Percentiles rank a stretch among this genome's conserved stretches.
These are phyloP conservation scores for Catharanthus roseus DNA, from an alignment of 257 asterid species.

Conservation along the genomic window DNA sequence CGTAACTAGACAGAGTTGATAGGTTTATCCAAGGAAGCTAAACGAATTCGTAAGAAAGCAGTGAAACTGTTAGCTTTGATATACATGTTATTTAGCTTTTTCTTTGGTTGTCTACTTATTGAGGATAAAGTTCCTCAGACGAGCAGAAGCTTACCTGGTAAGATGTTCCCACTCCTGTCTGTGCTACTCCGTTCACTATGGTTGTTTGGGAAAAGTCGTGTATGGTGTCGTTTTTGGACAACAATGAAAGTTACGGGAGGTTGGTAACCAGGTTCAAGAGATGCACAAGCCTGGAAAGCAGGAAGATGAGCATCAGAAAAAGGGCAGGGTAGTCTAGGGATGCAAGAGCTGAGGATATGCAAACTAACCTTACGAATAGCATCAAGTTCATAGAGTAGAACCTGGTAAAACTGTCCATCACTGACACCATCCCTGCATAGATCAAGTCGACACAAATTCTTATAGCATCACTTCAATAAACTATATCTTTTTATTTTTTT, in stretches of 20 bases:
- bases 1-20: neutral
- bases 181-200: slow-evolving; percentile 22
- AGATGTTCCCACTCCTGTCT: slow-evolving; percentile 30
- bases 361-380: slow-evolving; percentile 30
- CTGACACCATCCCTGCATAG: slow-evolving; percentile 31
- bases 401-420: slow-evolving; percentile 37
- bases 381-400: slow-evolving; percentile 29
- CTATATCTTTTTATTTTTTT: no score
- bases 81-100: no score
- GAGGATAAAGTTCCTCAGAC: neutral
- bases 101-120: neutral
- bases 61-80: no score
- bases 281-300: slow-evolving; percentile 28
- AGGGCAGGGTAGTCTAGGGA: neutral
- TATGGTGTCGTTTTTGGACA: slow-evolving; percentile 37
- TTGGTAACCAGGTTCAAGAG: slow-evolving; percentile 30
- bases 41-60: neutral
- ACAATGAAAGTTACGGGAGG: slow-evolving; percentile 36
- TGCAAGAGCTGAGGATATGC: neutral
- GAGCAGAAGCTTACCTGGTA: slow-evolving; percentile 22
- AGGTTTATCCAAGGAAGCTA: neutral
- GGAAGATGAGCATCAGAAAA: neutral
- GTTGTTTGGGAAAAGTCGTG: slow-evolving; percentile 25
- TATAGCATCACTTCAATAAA: no score
- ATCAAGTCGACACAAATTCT: neutral